These are phyloP conservation scores for Elsinoe perseae DNA, from an alignment of 2,329 filamentous ascomycete genomes.

Conservation along the genomic window DNA sequence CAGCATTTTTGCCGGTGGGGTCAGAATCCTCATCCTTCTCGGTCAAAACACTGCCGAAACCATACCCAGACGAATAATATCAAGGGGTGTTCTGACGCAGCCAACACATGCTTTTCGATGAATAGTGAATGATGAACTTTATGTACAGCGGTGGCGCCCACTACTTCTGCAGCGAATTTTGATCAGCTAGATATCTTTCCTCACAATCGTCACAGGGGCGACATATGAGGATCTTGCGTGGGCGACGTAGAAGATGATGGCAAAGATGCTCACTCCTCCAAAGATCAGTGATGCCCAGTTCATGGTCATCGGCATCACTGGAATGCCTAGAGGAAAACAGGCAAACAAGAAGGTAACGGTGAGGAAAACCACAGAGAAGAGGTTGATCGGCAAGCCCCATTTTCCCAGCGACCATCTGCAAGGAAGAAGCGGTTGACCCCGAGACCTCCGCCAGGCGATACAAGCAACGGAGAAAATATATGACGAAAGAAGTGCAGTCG, in stretches of 20 bases:
- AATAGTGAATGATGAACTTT: too few relatives aligned
- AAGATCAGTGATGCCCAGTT: constrained; percentile 30
- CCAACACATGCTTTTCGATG: not conserved
- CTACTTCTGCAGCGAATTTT: too few relatives aligned
- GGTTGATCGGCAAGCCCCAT: constrained; percentile 21
- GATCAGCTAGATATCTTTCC: not conserved
- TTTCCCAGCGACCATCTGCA: constrained; percentile 16
- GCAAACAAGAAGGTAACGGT: constrained; percentile 40
- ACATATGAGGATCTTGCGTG: not conserved
- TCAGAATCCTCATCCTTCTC: not conserved
- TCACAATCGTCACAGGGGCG: not conserved
- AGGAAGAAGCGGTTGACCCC: not conserved
- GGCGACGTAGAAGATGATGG: constrained; percentile 14
- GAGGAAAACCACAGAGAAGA: constrained; percentile 19
- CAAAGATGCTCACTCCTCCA: constrained; percentile 19
- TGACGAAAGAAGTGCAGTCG: not conserved
- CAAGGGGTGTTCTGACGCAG: too few relatives aligned
- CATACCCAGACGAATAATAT: not conserved
- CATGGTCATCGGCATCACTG: constrained; percentile 25
- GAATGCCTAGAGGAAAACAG: constrained; percentile 35
- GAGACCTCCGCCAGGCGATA: not conserved
- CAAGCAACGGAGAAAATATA: not conserved
- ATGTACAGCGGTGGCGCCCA: too few relatives aligned
- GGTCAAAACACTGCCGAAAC: not conserved
- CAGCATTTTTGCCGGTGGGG: not conserved